A percentile compares a stretch with the other conserved stretches of the same genome.
These are phyloP conservation scores for Cryptococcus sp. DNA, from an alignment of 1,284 basidiomycete genomes.

Conservation along the genomic window DNA sequence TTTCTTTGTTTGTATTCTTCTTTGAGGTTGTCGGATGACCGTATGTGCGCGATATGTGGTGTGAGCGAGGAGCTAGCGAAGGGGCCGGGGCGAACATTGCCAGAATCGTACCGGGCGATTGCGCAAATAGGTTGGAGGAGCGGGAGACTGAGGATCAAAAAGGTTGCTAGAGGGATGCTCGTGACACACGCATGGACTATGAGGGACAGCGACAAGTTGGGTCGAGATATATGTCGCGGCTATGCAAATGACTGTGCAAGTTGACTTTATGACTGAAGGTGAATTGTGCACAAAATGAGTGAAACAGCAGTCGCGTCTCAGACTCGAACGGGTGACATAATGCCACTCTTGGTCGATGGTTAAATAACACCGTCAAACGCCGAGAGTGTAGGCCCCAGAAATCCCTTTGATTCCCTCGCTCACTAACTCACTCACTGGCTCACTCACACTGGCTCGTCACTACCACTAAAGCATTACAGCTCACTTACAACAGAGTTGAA, in stretches of 20 bases:
- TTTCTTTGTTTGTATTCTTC: slow-evolving; percentile 36
- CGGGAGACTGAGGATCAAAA: not conserved
- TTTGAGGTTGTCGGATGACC: slow-evolving; percentile 17
- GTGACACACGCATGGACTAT: not conserved
- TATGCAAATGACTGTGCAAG: no score
- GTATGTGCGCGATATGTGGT: slow-evolving; percentile 23
- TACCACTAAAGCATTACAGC: no score
- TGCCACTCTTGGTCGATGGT: slow-evolving; percentile 11
- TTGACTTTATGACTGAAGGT: not conserved
- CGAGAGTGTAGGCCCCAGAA: not conserved
- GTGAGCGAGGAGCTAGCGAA: slow-evolving; percentile 23
- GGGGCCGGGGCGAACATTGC: slow-evolving; percentile 33
- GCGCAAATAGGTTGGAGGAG: not conserved
- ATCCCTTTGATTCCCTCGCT: not conserved
- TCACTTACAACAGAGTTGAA: no score
- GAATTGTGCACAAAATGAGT: slow-evolving; percentile 3
- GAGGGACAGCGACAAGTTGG: not conserved
- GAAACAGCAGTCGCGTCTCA: no score
- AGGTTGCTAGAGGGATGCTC: no score
- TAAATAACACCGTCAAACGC: slow-evolving; percentile 3
- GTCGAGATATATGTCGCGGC: not conserved
- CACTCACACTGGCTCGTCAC: no score
- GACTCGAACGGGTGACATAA: not conserved
- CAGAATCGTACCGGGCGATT: not conserved
- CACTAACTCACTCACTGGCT: no score